Base-by-base conservation (phyloP, 1,284 basidiomycete species). In the Stereum hirsutum region DNA sequence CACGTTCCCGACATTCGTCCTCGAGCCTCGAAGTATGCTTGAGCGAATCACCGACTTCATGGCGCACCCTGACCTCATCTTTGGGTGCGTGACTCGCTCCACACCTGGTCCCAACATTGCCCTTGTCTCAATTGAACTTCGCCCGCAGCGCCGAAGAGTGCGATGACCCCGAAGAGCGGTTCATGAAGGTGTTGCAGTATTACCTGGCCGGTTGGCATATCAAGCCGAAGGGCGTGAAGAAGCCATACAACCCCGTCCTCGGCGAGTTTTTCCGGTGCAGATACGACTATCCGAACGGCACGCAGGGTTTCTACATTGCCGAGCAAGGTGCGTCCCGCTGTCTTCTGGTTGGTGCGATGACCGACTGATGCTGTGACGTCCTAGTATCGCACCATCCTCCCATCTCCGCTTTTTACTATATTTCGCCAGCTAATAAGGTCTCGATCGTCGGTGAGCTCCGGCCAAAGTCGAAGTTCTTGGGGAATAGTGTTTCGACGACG, bases 201-300 rank as follows among this genome's bases (percentile, higher is more conserved):
- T 99, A 98, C 60, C 81, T 98, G 35, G 89, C 90, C n/a, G 95
- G 95, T 35, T 99, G 95, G 95, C 96, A 99, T 65, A 96, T 98
- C 69, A 98, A 99, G 67, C 94, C 95, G 32, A 96, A 93, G 65
- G 95, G 95, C 43, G 96, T 99, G 51, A 99, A 99, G 85, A 99
- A 99, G 69, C 95, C 95, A 49, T 98, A 98, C 65, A 99, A 99
- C 61, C 95, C 96, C 23, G 78, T 98, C 11, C 78, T 99, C 8
- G 95, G 96, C 44, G 95, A 99, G 62, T 95, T 96, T 68, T 99
- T 97, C 75, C 80, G 95, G 41, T 98, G 95, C 66, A 72, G 85
- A 46, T 99, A 98, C 61, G 82, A 90, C 61, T 99, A 99, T 63
- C 67, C 82, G 4, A 85, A 99, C 56, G 90, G 90, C 23, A 85